Base-by-base conservation (phyloP, 208 protist genomes). In the Acanthamoeba lenticulata region DNA sequence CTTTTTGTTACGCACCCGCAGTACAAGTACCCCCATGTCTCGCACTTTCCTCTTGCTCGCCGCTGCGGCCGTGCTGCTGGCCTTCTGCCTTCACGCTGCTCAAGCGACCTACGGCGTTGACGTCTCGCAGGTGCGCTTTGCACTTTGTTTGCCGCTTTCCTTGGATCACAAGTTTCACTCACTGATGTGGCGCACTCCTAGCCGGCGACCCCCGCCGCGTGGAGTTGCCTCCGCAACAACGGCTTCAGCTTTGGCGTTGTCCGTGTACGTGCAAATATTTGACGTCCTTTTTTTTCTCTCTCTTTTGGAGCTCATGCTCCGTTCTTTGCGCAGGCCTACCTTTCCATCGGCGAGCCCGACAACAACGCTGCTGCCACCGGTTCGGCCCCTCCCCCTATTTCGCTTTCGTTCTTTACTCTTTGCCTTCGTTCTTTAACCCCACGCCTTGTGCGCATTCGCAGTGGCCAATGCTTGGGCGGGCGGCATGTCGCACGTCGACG, bases 401-500 rank as follows among this genome's bases (percentile, higher is more conserved):
- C 32, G n/a, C 49, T 17, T 90, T 90, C 49, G 29, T 40, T 45
- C 13, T 36, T 29, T 65, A 2, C 47, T 2, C 2, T 36, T 60
- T 15, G 19, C 3, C 65, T 44, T 1, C 29, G 5, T 65, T 38
- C 34, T 6, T 47, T 47, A 49, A 49, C 38, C 36, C 34, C 38
- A 9, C 24, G 4, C 52, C 57, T 52, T 52, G 47, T 29, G 44
- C 4, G 4, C 9, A 24, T 40, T 34, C 4, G n/a, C 49, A 91
- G 85, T 91, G 27, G 24, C 17, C 49, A 67, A 67, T 21, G 85
- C 85, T 1, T 91, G 85, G 85, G 85, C 44, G 0, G 85, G 85
- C 34, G 85, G 85, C 52, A 91, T 91, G 85, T 11, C 15, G 27
- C 85, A 91, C 57, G 85, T 91, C n/a, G 85, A 91, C 85, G 57